Conservation (phyloP, 768 basidiomycete species). For the Coprinopsis sp. region DNA sequence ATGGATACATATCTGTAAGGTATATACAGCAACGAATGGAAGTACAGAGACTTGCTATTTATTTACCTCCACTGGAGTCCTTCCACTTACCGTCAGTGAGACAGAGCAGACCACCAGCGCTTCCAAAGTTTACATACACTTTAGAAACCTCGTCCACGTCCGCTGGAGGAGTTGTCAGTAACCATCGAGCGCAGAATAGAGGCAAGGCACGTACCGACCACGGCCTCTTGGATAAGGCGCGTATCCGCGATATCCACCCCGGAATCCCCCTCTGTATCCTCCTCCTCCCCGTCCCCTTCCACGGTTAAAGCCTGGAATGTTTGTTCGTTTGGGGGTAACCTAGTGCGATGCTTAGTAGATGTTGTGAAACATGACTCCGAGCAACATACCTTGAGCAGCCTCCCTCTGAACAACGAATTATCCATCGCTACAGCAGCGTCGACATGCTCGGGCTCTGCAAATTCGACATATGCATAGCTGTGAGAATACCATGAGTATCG, state of each 20-base stretch:
- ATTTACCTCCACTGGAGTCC: constrained; percentile 5
- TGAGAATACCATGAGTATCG: constrained; percentile 1
- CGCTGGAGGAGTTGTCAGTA: constrained; percentile 19
- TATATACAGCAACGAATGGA: constrained; percentile 8
- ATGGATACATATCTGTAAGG: constrained; percentile 8
- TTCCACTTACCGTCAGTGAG: not conserved
- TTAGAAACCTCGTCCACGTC: constrained; percentile 70
- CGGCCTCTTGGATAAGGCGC: constrained; percentile 62
- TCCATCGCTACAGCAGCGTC: constrained; percentile 90
- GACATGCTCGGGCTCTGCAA: constrained; percentile 88
- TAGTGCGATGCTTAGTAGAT: constrained; percentile 23
- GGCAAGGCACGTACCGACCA: constrained; percentile 55
- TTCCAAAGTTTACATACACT: constrained; percentile 5
- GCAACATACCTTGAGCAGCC: constrained; percentile 75
- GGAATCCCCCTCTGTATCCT: constrained; percentile 48
- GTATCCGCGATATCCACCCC: constrained; percentile 48
- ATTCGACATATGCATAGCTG: constrained; percentile 98
- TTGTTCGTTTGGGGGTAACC: constrained; percentile 96
- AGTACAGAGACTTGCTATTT: not conserved
- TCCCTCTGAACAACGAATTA: constrained; percentile 91
- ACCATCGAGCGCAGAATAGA: not conserved
- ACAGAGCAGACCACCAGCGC: not conserved
- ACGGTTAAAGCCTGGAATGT: constrained; percentile 87
- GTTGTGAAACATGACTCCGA: not conserved
- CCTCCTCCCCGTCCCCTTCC: constrained; percentile 74